Evolutionary conservation across 495 filamentous ascomycete species (phyloP).

Genomic region (Tuber calosporum): DNA sequence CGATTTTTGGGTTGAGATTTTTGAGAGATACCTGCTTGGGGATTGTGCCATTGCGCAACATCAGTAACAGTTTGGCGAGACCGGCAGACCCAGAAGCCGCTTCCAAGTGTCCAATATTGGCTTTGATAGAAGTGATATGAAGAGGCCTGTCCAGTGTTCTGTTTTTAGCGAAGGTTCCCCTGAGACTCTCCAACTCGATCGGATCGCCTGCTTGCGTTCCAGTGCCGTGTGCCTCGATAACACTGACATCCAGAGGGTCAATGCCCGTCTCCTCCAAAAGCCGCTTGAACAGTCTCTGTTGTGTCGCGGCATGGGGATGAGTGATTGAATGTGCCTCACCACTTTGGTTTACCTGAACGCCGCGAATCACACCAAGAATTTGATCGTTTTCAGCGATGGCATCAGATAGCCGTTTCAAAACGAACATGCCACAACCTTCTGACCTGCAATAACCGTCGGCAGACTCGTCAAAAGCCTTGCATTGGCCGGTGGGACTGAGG

Average conservation of each 20-base stretch:
- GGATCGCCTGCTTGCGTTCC: constrained; percentile 78
- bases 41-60: constrained; percentile 76
- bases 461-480: constrained; percentile 69
- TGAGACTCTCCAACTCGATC: constrained; percentile 70
- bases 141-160: constrained; percentile 64
- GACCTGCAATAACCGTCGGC: constrained; percentile 74
- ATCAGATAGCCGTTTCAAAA: constrained; percentile 69
- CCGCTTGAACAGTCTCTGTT: constrained; percentile 60
- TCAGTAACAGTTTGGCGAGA: constrained; percentile 76
- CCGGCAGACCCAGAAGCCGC: constrained; percentile 78
- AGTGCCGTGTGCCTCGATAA: constrained; percentile 87
- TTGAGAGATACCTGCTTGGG: constrained; percentile 47
- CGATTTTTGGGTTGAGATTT: constrained; percentile 28
- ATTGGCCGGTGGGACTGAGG: constrained; percentile 68
- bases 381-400: constrained; percentile 67
- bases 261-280: constrained; percentile 63
- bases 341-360: constrained; percentile 65
- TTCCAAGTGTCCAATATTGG: constrained; percentile 86
- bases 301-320: constrained; percentile 66
- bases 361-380: constrained; percentile 61
- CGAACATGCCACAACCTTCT: constrained; percentile 62
- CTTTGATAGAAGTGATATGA: constrained; percentile 75
- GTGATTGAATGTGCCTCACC: constrained; percentile 76
- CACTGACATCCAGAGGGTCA: constrained; percentile 66
- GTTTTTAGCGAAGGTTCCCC: constrained; percentile 67